Evolutionary conservation across 2,329 filamentous ascomycete genomes (phyloP).

Genomic region (Colletotrichum salicis): DNA sequence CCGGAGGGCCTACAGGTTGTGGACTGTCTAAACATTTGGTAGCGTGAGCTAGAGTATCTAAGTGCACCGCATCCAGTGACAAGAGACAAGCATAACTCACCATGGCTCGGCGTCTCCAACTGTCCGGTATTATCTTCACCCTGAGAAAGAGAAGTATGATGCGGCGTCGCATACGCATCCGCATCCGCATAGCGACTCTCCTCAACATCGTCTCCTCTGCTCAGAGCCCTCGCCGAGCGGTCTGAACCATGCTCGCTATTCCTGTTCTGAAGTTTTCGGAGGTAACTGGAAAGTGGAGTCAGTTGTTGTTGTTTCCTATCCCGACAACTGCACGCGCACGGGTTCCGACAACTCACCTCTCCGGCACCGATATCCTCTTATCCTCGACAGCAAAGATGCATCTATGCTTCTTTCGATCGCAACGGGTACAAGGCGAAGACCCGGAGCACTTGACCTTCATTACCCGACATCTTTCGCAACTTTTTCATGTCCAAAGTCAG

Average conservation of each 20-base stretch:
- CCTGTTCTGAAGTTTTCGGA: conserved; percentile 34
- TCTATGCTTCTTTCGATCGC: conserved; percentile 36
- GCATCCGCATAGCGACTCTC: conserved; percentile 1
- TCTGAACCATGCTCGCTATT: conserved; percentile 24
- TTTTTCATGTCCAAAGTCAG: conserved; percentile 23
- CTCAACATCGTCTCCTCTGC: neutral
- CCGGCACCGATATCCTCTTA: conserved; percentile 38
- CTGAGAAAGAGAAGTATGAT: neutral
- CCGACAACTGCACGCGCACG: neutral
- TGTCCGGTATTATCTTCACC: conserved; percentile 2
- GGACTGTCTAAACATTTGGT: conserved; percentile 3
- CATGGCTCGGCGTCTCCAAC: conserved; percentile 24
- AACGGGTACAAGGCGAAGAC: conserved; percentile 38
- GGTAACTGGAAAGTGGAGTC: conserved; percentile 26
- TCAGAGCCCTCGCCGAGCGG: conserved; percentile 9
- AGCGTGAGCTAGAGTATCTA: neutral
- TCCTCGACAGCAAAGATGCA: conserved; percentile 38
- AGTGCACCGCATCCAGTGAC: neutral
- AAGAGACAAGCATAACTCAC: neutral
- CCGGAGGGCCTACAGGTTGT: neutral
- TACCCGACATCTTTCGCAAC: conserved; percentile 39
- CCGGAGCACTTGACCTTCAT: conserved; percentile 41
- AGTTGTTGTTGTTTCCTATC: neutral
- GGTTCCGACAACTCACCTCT: conserved; percentile 35
- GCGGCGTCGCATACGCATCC: conserved; percentile 20